Conservation (phyloP, 345 rosid genomes). For the Linum trigynum region DNA sequence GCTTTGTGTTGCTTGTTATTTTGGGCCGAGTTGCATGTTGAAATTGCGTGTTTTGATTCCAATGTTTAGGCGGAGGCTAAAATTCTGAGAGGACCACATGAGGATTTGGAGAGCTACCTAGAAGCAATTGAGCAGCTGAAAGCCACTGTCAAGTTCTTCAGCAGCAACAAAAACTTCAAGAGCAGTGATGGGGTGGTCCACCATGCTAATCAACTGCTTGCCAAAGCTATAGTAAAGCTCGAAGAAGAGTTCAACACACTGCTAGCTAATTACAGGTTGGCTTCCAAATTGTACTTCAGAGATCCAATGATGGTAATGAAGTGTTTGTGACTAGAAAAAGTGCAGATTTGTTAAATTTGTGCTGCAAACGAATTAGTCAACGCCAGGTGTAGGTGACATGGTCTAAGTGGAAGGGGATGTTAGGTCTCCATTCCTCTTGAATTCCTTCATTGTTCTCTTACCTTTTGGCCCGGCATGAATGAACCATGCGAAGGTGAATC, state of each 20-base stretch:
- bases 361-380: too few species aligned
- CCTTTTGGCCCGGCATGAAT: too few species aligned
- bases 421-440: too few species aligned
- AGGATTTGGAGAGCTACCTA: constrained; percentile 76
- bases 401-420: too few species aligned
- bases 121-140: constrained; percentile 90
- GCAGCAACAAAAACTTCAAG: constrained; percentile 47
- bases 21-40: too few species aligned
- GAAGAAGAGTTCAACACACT: constrained; percentile 87
- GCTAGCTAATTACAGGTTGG: constrained; percentile 71
- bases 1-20: neutral
- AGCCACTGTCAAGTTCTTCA: constrained; percentile 58
- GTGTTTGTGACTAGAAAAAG: too few species aligned
- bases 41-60: neutral
- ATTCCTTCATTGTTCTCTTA: too few species aligned
- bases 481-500: too few species aligned
- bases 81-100: constrained; percentile 93
- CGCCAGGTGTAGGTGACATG: too few species aligned
- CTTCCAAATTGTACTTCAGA: neutral
- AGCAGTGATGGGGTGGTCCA: constrained; percentile 50
- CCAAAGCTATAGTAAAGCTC: constrained; percentile 75
- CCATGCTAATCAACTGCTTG: constrained; percentile 60
- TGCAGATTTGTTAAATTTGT: too few species aligned
- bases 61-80: constrained; percentile 74
- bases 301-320: neutral